These are phyloP conservation scores for Suillus occidentalis DNA, from an alignment of 768 basidiomycete genomes.

Conservation along the genomic window DNA sequence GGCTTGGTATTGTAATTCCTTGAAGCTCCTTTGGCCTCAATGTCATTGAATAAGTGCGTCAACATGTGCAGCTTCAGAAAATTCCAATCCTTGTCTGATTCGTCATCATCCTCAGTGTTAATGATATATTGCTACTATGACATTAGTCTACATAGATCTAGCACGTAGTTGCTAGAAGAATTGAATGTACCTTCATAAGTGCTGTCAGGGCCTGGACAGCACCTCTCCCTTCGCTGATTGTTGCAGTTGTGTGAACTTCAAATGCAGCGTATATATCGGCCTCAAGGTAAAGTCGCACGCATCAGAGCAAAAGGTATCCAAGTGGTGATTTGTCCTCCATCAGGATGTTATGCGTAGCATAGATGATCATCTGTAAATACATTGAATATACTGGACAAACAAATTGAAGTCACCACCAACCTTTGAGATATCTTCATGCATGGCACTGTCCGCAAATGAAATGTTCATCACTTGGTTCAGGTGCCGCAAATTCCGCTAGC, in stretches of 20 bases:
- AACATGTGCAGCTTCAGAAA: constrained; percentile 36
- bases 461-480: constrained; percentile 26
- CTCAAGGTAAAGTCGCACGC: constrained; percentile 31
- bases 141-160: background rate
- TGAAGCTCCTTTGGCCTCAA: constrained; percentile 32
- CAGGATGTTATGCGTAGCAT: constrained; percentile 28
- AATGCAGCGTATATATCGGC: constrained; percentile 31
- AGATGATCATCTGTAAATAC: constrained; percentile 13
- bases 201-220: constrained; percentile 20
- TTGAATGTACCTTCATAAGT: constrained; percentile 21
- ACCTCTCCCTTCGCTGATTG: constrained; percentile 19
- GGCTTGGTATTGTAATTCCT: constrained; percentile 33
- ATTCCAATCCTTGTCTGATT: constrained; percentile 25
- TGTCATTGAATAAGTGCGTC: constrained; percentile 32
- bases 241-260: constrained; percentile 33
- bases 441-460: constrained; percentile 34
- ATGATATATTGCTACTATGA: constrained; percentile 3
- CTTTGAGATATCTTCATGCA: constrained; percentile 38
- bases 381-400: constrained; percentile 18
- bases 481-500: constrained; percentile 36
- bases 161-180: background rate
- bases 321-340: constrained; percentile 1
- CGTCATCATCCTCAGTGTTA: background rate
- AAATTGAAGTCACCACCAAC: constrained; percentile 16
- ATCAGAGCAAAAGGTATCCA: constrained; percentile 28